Conservation (phyloP, 2,329 filamentous ascomycete species). For the Trichoderma harzianum region DNA sequence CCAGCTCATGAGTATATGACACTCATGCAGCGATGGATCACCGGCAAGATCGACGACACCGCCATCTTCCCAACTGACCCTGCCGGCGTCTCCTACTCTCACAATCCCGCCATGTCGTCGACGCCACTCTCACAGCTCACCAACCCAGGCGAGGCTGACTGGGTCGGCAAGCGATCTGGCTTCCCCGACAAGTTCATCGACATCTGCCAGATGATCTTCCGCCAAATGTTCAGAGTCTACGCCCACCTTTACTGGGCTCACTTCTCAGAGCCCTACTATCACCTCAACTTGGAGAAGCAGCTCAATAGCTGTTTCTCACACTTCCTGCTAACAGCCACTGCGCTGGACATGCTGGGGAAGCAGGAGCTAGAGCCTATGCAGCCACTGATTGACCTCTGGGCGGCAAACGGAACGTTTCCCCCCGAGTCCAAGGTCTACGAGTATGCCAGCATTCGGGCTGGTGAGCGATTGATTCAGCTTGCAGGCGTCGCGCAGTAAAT, state of each 20-base stretch:
- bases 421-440: conserved; percentile 67
- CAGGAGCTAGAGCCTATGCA: conserved; percentile 96
- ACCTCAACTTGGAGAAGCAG: conserved; percentile 75
- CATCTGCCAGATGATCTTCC: conserved; percentile 90
- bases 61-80: conserved; percentile 87
- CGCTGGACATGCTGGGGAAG: conserved; percentile 78
- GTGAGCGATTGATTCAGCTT: conserved; percentile 56
- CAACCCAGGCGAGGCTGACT: conserved; percentile 61
- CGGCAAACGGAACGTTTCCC: conserved; percentile 82
- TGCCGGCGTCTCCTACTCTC: conserved; percentile 62
- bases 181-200: conserved; percentile 88
- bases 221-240: conserved; percentile 98
- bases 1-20: conserved; percentile 92
- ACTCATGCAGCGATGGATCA: conserved; percentile 95
- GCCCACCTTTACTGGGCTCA: conserved; percentile 97
- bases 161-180: conserved; percentile 87
- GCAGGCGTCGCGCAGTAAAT: conserved; percentile 32
- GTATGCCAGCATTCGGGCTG: conserved; percentile 59
- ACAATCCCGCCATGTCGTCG: conserved; percentile 57
- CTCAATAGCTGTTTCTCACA: conserved; percentile 86
- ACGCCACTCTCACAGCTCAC: conserved; percentile 61
- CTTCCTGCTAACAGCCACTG: conserved; percentile 76
- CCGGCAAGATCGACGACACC: conserved; percentile 88
- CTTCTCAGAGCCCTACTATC: conserved; percentile 79
- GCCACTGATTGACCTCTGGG: conserved; percentile 87